These are phyloP conservation scores for Phytophthora sojae DNA, from an alignment of 352 stramenopile species.

Conservation along the genomic window DNA sequence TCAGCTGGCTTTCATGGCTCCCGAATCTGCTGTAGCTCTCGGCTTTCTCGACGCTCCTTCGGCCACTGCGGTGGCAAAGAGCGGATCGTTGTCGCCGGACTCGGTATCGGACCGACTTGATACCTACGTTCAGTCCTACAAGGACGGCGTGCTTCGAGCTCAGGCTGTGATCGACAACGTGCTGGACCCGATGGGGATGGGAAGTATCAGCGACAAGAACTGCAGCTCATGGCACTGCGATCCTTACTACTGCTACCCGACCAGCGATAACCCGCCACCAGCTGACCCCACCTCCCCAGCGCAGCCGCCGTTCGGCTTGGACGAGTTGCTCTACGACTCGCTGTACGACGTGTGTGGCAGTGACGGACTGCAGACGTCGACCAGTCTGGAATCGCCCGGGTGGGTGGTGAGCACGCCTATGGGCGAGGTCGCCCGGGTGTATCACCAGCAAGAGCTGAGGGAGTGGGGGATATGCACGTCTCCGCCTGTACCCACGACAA, in stretches of 20 bases:
- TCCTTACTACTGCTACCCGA: not conserved
- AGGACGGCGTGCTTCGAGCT: constrained; percentile 21
- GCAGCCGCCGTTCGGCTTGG: constrained; percentile 30
- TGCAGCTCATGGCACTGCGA: constrained; percentile 5
- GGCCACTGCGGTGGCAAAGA: constrained; percentile 5
- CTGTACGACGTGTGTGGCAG: constrained; percentile 28
- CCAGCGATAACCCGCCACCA: not conserved
- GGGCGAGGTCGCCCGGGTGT: constrained; percentile 25
- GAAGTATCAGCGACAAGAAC: constrained; percentile 5
- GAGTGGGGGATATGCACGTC: constrained; percentile 26
- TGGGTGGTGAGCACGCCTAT: constrained; percentile 24
- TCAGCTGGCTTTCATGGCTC: not conserved
- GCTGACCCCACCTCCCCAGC: constrained; percentile 35
- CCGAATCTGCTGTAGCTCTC: not conserved
- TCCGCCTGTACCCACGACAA: constrained; percentile 3
- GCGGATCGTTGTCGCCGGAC: constrained; percentile 42
- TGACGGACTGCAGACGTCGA: constrained; percentile 1
- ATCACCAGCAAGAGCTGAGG: constrained; percentile 22
- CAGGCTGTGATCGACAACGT: constrained; percentile 40
- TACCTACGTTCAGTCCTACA: constrained; percentile 14
- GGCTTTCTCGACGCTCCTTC: not conserved
- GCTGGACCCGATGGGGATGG: constrained; percentile 43
- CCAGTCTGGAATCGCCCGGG: constrained; percentile 2
- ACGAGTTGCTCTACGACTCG: constrained; percentile 40
- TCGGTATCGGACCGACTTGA: constrained; percentile 36